phyloP scores from a whole-genome alignment of 2,329 filamentous ascomycete species.

The Aspergillus ibericus region DNA sequence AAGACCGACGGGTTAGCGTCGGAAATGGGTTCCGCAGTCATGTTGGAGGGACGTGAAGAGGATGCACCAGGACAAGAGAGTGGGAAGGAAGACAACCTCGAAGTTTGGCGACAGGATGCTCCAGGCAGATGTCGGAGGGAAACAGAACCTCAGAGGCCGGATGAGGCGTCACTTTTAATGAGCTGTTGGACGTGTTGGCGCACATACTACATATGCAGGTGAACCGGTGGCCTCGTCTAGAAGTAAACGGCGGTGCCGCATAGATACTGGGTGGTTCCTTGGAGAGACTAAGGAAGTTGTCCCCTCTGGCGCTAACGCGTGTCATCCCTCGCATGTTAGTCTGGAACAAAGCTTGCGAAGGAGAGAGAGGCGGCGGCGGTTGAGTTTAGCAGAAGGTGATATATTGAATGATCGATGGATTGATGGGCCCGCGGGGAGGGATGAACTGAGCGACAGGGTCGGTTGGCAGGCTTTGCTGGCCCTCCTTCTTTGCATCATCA shows the following conservation, averaged over 20 bases:
- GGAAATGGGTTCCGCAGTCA: conserved; percentile 13
- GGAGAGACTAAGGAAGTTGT: conserved; percentile 17
- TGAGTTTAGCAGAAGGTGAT: background rate
- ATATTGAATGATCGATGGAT: conserved; percentile 1
- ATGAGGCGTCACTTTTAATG: conserved; percentile 30
- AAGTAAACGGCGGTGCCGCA: conserved; percentile 21
- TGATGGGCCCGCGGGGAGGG: too few species aligned
- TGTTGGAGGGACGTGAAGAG: background rate
- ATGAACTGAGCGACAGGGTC: conserved; percentile 9
- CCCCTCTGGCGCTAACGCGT: conserved; percentile 6
- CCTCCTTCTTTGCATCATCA: background rate
- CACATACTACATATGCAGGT: conserved; percentile 20
- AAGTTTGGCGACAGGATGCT: conserved; percentile 5
- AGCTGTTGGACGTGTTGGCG: conserved; percentile 14
- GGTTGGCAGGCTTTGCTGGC: background rate
- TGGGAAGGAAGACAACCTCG: conserved; percentile 1
- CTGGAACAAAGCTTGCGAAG: conserved; percentile 8
- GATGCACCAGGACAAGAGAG: background rate
- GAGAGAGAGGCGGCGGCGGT: conserved; percentile 2
- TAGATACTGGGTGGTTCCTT: conserved; percentile 24
- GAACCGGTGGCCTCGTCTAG: conserved; percentile 9
- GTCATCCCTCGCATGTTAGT: conserved; percentile 21
- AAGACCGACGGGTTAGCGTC: conserved; percentile 9
- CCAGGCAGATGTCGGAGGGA: conserved; percentile 9
- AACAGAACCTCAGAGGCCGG: conserved; percentile 12